These are phyloP conservation scores for Coemansia sp. DNA, from an alignment of 192 early-diverging fungal genomes.

Conservation along the genomic window DNA sequence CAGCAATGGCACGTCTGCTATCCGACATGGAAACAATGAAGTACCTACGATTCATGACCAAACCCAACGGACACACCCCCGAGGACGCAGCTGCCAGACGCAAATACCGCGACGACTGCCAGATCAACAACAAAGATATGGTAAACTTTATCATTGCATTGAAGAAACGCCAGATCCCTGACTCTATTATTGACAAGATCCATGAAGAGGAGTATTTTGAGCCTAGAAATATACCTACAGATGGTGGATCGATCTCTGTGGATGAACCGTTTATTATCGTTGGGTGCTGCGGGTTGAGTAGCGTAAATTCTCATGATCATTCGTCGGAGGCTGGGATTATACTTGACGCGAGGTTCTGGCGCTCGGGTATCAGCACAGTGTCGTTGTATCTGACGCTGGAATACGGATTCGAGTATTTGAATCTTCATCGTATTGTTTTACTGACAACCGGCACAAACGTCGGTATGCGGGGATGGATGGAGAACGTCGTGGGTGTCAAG, in stretches of 20 bases:
- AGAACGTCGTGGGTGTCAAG: slow-evolving; percentile 27
- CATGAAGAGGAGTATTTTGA: slow-evolving; percentile 28
- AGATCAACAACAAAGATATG: slow-evolving; percentile 25
- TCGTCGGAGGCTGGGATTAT: slow-evolving; percentile 40
- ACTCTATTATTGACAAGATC: slow-evolving; percentile 12
- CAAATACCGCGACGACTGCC: slow-evolving; percentile 18
- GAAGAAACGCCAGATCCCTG: slow-evolving; percentile 34
- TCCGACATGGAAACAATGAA: slow-evolving; percentile 42
- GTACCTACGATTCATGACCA: slow-evolving; percentile 35
- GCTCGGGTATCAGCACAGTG: slow-evolving; percentile 32
- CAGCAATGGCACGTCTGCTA: slow-evolving; percentile 23
- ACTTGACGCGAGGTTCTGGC: slow-evolving; percentile 48
- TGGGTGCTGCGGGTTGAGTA: slow-evolving; percentile 44
- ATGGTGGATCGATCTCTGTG: slow-evolving; percentile 26
- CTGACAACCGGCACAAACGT: slow-evolving; percentile 32
- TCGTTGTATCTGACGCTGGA: slow-evolving; percentile 41
- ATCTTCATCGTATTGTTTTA: slow-evolving; percentile 43
- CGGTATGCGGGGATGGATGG: slow-evolving; percentile 54
- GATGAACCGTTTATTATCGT: slow-evolving; percentile 44
- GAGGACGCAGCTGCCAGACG: slow-evolving; percentile 22
- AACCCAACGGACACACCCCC: slow-evolving; percentile 21
- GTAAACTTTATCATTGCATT: slow-evolving; percentile 39
- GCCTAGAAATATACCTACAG: slow-evolving; percentile 20
- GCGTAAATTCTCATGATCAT: slow-evolving; percentile 27
- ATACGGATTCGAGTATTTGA: slow-evolving; percentile 38